These are phyloP conservation scores for Oryza nivara DNA, from an alignment of 176 grass and related monocot species.

Conservation along the genomic window DNA sequence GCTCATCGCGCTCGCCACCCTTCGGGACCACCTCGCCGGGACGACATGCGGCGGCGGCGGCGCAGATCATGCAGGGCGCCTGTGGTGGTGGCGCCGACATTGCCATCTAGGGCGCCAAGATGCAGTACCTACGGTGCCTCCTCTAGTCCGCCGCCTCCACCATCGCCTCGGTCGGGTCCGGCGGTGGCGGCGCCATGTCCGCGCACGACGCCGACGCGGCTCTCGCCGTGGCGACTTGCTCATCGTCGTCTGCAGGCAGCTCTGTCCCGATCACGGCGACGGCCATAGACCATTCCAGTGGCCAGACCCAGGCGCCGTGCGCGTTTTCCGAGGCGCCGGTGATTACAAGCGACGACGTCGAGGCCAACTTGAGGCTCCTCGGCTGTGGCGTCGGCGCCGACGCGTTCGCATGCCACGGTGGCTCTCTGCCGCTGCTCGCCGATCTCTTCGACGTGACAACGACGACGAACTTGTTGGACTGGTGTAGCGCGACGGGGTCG, in stretches of 20 bases:
- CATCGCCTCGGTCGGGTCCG: conserved; percentile 35
- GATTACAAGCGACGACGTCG: conserved; percentile 50
- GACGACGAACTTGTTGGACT: conserved; percentile 21
- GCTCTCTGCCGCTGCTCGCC: conserved; percentile 58
- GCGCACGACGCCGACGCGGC: conserved; percentile 11
- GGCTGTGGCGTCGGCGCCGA: conserved; percentile 19
- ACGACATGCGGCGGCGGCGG: neutral
- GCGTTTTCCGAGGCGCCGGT: conserved; percentile 41
- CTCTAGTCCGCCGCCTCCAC: conserved; percentile 61
- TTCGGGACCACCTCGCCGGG: conserved; percentile 52
- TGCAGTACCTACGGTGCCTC: conserved; percentile 81
- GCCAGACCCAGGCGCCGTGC: conserved; percentile 10
- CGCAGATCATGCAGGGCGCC: neutral
- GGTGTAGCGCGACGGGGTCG: conserved; percentile 48
- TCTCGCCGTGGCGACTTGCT: neutral
- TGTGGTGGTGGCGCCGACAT: conserved; percentile 11
- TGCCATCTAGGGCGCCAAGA: conserved; percentile 52
- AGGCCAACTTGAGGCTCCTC: conserved; percentile 16
- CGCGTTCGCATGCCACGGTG: conserved; percentile 13
- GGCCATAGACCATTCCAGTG: neutral
- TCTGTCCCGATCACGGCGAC: neutral
- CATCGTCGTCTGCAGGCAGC: neutral
- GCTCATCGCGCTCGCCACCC: conserved; percentile 67
- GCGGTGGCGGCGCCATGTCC: conserved; percentile 10
- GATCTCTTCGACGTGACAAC: conserved; percentile 51